Conservation (phyloP, 2,329 filamentous ascomycete species). For the Claviceps capensis region DNA sequence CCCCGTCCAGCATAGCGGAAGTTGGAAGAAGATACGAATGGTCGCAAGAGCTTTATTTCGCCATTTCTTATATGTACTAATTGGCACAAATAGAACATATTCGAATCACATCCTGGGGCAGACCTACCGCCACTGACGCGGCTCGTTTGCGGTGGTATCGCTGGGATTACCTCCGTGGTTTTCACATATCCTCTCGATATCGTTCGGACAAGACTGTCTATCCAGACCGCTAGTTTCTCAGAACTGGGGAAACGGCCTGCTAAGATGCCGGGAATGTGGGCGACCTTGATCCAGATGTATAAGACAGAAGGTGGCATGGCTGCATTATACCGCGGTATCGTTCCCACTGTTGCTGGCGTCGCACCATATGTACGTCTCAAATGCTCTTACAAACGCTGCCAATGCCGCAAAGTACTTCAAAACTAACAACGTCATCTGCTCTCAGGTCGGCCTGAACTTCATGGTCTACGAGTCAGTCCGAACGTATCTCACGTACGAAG, state of each 20-base stretch:
- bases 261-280: conserved; percentile 84
- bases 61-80: neutral
- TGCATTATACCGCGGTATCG: conserved; percentile 86
- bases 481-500: conserved; percentile 72
- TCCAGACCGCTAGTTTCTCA: conserved; percentile 93
- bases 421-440: conserved; percentile 9
- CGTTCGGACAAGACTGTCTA: conserved; percentile 86
- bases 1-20: neutral
- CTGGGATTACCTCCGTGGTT: conserved; percentile 89
- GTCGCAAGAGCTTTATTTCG: neutral
- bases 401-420: neutral
- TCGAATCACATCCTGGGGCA: conserved; percentile 60
- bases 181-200: conserved; percentile 96
- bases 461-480: conserved; percentile 94
- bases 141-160: conserved; percentile 77
- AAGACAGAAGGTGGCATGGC: conserved; percentile 72
- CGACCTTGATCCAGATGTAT: conserved; percentile 73
- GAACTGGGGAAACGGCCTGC: conserved; percentile 50
- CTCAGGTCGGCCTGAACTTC: conserved; percentile 84
- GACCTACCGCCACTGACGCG: conserved; percentile 62
- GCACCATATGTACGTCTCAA: conserved; percentile 63
- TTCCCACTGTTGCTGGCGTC: conserved; percentile 88
- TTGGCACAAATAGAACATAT: conserved; percentile 42
- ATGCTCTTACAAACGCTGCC: neutral
- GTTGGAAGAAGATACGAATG: neutral